Evolutionary conservation across 805 yeast genomes (phyloP), one percentile per base, ranked within the genome.

Genomic region (Candida verbasci): DNA sequence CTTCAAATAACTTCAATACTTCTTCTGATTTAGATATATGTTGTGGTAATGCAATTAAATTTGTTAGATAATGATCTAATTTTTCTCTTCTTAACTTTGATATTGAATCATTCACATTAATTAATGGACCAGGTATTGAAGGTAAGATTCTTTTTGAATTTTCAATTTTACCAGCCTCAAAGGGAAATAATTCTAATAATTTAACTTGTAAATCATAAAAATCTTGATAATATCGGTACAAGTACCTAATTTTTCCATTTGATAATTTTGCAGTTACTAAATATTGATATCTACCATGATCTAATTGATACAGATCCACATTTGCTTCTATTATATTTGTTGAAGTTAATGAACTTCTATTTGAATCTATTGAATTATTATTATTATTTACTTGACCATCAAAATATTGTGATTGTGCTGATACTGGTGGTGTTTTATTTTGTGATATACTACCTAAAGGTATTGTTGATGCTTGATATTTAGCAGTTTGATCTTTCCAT

Each of bases 111-210:
- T 87, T 87, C 37, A 93, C 95, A 50, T 83, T 85, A 25, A 94
- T 82, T 32, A 91, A 71, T 2, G 98, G 99, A 1, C 97, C 98
- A 0, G 98, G 97, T 52, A 93, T 89, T 46, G 82, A 87, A 6
- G 98, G 98, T 39, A 93, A 70, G 21, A 84, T 81, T 45, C 98
- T 77, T 35, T 79, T 77, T 18, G 78, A 70, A 58, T 84, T 84
- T 37, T 80, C 82, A 29, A 78, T 80, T 47, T 86, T 80, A 10
- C 97, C 97, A 7, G 97, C 95, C 59, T 91, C 98, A 42, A 74
- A 78, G 6, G 97, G 97, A 69, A 85, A 93, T 18, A 80, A 70
- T 49, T 84, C 93, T 34, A 91, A 68, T 34, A 93, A 66, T 43
- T 73, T 77, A 35, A 88, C 88, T 56, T 93, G 98, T 55, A 89